A percentile compares a stretch with the other conserved stretches of the same genome.
These are phyloP conservation scores for Polyrhizophydium stewartii DNA, from an alignment of 371 early-diverging fungal genomes.

Conservation along the genomic window DNA sequence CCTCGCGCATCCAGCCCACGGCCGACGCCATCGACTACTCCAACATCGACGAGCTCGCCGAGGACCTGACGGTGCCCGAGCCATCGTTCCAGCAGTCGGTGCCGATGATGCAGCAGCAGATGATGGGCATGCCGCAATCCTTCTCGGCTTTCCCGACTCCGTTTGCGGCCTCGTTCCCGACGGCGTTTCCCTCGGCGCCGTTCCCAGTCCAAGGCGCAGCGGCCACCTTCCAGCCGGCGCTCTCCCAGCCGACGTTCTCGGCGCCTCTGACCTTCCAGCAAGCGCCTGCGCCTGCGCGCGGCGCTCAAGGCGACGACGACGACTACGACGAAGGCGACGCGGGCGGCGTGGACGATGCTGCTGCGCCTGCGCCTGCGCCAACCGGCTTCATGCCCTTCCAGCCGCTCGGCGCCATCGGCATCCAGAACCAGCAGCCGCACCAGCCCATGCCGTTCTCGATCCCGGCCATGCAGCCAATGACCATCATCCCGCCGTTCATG, in stretches of 20 bases:
- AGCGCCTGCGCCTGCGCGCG: no score
- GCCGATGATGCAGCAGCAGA: no score
- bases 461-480: background rate
- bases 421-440: background rate
- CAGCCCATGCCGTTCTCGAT: background rate
- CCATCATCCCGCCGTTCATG: background rate
- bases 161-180: no score
- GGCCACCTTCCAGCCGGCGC: background rate
- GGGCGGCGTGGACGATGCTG: conserved; percentile 24
- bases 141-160: no score
- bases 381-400: no score
- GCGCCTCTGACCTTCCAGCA: background rate
- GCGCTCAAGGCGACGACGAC: conserved; percentile 18
- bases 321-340: conserved; percentile 69
- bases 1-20: conserved; percentile 41
- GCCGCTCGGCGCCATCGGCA: background rate
- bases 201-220: no score
- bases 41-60: conserved; percentile 73
- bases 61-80: conserved; percentile 34
- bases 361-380: background rate
- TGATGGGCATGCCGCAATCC: no score
- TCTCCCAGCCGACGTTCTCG: background rate
- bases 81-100: no score
- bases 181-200: no score
- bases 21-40: conserved; percentile 79